Evolutionary conservation across 2,329 filamentous ascomycete species (phyloP), one percentile per base, ranked within the genome.

Genomic region (Ceratocystis cubensis): DNA sequence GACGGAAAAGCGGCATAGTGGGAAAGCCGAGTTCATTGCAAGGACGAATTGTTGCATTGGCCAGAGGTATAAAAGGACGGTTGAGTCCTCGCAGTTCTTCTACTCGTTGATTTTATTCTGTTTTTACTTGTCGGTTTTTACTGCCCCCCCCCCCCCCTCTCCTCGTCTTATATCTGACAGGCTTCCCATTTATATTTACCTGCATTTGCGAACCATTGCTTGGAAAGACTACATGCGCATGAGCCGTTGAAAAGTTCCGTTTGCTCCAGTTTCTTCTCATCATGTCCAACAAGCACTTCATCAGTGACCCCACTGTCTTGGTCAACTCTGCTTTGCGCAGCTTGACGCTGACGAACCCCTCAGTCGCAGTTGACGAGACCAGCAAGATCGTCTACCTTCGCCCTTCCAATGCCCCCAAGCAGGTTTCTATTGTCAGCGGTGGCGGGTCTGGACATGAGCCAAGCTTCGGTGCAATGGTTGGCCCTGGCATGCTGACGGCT

Each of bases 401-500:
- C 20, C 87, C 84, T 25, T 74, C 73, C 62, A 73, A 73, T 61
- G 72, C 67, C 75, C 70, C 79, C n/a, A 74, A 80, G 17, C 84
- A 89, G 72, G 91, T 96, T 57, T 89, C 89, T 66, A 81, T 96
- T 72, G 81, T 97, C 71, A 92, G 89, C 1, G 93, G 93, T 70
- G 93, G 93, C 70, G 93, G 93, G 66, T 89, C 87, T 22, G 92
- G 92, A 71, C 92, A 96, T 73, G 92, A 96, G 74, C 92, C 92
- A 28, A 89, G 87, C 68, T 96, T 96, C 74, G 85, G 87, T 1
- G 88, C 85, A 68, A 94, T 92, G 76, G 92, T 96, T 15, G 92
- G 92, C 28, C 80, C 82, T 8, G 92, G 91, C 61, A 78, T 96
- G 69, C 83, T 96, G 20, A 84, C 87, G 41, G 92, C 88, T 61